Conservation (phyloP, 352 stramenopile species). For the Paralagenidium karlingii region DNA sequence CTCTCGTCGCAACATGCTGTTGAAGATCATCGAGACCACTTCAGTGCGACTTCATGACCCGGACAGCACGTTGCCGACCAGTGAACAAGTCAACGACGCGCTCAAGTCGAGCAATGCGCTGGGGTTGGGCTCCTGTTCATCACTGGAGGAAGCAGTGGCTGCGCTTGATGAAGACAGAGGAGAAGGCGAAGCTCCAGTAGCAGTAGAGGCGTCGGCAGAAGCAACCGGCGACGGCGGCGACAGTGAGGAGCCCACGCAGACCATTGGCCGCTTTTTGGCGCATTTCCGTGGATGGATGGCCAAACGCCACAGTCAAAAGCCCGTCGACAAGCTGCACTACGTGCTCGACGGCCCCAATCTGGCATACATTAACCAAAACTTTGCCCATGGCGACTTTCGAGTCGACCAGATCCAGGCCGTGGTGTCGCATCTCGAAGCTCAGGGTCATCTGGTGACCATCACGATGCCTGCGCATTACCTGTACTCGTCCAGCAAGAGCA, state of each 20-base stretch:
- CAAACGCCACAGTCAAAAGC: slow-evolving; percentile 9
- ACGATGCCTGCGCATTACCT: slow-evolving; percentile 62
- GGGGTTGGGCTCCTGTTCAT: no score
- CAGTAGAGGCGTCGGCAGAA: background rate
- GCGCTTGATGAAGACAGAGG: background rate
- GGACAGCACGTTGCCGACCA: no score
- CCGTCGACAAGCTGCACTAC: slow-evolving; percentile 35
- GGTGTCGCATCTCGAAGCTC: slow-evolving; percentile 63
- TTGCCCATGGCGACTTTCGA: slow-evolving; percentile 83
- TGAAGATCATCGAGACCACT: no score
- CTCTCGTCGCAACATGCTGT: no score
- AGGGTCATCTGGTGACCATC: slow-evolving; percentile 68
- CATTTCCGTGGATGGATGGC: no score
- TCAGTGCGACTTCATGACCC: no score
- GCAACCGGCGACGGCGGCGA: background rate
- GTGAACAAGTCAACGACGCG: no score
- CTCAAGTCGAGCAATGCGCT: no score
- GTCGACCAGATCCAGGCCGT: slow-evolving; percentile 93
- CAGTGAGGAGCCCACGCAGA: background rate
- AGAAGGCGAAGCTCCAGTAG: background rate
- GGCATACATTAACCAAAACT: slow-evolving; percentile 96
- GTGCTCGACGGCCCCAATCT: slow-evolving; percentile 97
- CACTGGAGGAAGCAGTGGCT: no score
- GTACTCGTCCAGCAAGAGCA: slow-evolving; percentile 26
- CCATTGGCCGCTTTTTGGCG: no score